Conservation (phyloP, 2,329 filamentous ascomycete genomes). For the Pseudomassariella vexata region DNA sequence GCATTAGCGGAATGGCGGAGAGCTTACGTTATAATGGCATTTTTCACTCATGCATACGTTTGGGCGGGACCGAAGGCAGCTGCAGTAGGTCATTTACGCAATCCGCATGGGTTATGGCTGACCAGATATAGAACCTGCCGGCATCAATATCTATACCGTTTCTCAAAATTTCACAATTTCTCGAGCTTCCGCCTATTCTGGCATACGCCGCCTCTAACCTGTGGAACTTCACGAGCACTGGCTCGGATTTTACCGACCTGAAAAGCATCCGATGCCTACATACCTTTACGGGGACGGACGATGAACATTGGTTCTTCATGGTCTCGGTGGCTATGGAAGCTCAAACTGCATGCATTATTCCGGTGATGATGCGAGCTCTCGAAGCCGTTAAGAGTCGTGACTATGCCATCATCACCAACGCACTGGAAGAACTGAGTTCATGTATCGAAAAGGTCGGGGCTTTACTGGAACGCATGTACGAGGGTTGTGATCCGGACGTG, state of each 20-base stretch:
- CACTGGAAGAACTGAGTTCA: constrained; percentile 58
- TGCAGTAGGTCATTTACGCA: constrained; percentile 49
- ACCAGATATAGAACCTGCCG: constrained; percentile 51
- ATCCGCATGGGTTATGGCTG: constrained; percentile 11
- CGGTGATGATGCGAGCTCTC: constrained; percentile 72
- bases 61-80: constrained; percentile 76
- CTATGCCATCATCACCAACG: constrained; percentile 52
- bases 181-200: constrained; percentile 82
- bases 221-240: constrained; percentile 74
- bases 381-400: constrained; percentile 59
- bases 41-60: constrained; percentile 78
- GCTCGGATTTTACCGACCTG: constrained; percentile 53
- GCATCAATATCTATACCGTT: constrained; percentile 74
- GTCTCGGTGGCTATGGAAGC: constrained; percentile 89
- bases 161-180: constrained; percentile 61
- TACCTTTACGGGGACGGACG: constrained; percentile 82
- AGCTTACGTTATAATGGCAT: constrained; percentile 73
- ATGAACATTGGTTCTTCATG: constrained; percentile 93
- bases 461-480: constrained; percentile 78
- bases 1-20: constrained; percentile 71
- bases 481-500: constrained; percentile 76
- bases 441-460: constrained; percentile 63
- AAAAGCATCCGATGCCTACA: constrained; percentile 66
- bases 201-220: constrained; percentile 83
- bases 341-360: constrained; percentile 67